Base-by-base conservation (phyloP, 2,329 filamentous ascomycete genomes). In the Claviceps lovelessii region DNA sequence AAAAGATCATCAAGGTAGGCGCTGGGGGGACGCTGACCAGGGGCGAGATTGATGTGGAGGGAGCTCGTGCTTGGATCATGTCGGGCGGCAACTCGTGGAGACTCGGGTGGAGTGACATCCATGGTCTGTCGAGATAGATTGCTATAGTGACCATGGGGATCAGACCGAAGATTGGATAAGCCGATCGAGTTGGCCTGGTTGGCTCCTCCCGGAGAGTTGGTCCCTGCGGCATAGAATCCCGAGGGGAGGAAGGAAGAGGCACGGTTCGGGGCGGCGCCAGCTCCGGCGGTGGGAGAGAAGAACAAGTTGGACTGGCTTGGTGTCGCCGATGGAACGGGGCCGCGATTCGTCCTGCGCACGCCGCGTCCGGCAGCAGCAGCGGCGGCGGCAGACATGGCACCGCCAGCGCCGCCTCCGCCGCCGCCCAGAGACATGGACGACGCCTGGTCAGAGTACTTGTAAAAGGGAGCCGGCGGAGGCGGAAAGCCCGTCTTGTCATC, bases 1-100 rank as follows among this genome's bases (percentile, higher is more conserved):
- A 96, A 85, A 51, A 97, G 70, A 67, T 96, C 90, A 57, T 97
- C 90, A 44, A 97, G 75, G 66, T 90, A 95, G 19, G 89, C 88
- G 67, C 88, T 95, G 0, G 91, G 91, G 17, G 90, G 86, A 55
- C 90, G 77, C 55, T 83, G 82, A 53, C 81, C 84, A 15, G 81
- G 76, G 17, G 63, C 62, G 4, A 58, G 57, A 55, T 80, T 76
- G 58, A 85, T 75, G 61, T 83, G 85, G 58, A 90, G 65, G 5
- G 82, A 84, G 65, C 84, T 90, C 47, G 77, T 74, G 67, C 81
- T 85, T 52, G 77, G 64, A 57, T 81, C 73, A 64, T 68, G 76
- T 59, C 65, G 75, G 57, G 65, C 74, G 39, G 69, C 68, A 39
- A 79, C 71, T 42, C 72, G 72, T 5, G 85, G 85, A n/a, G 84